Base-by-base conservation (phyloP, 78 protist species). In the slime mould (Dictyostelium discoideum) region DNA sequence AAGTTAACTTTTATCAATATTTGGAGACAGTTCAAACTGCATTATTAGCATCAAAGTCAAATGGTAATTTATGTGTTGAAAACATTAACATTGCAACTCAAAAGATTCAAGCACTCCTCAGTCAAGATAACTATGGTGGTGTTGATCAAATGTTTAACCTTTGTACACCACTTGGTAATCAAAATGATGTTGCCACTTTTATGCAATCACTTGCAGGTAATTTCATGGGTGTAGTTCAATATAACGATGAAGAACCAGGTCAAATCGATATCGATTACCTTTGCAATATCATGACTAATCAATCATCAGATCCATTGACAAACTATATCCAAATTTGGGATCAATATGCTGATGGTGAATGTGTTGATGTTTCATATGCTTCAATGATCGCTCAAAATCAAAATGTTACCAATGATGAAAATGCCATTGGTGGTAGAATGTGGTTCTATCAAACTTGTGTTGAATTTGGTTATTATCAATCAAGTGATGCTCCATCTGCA, bases 381-480 rank as follows among this genome's bases (percentile, higher is more conserved):
- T 57, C 90, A 7, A 46, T 78, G 85, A 82, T 65, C 72, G 73
- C 44, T 37, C 57, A 48, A 39, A 42, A 77, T 57, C 50, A 18
- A 22, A 84, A 85, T 46, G 22, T 54, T 40, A 81, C 92, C 29
- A 83, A 63, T 60, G 92, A 80, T 63, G 84, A 26, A 26, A 86
- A n/a, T 37, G 79, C 90, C n/a, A 26, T 77, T 42, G 97, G 96
- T 77, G 90, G 87, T 42, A 42, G 93, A 5, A 40, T 78, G 92
- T 97, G 98, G 29, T 32, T 77, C 37, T 44, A 44, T 22, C 84
- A 39, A 39, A 79, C 54, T 8, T 79, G 81, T 74, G 39, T 86
- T 11, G 97, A 97, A 60, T 93, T 96, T 44, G 98, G 96, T 40
- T 97, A 85, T 84, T 96, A 67, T 86, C 97, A 97, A 88, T 84